phyloP scores from a whole-genome alignment of 768 basidiomycete genomes.

The Lepiota venenata region DNA sequence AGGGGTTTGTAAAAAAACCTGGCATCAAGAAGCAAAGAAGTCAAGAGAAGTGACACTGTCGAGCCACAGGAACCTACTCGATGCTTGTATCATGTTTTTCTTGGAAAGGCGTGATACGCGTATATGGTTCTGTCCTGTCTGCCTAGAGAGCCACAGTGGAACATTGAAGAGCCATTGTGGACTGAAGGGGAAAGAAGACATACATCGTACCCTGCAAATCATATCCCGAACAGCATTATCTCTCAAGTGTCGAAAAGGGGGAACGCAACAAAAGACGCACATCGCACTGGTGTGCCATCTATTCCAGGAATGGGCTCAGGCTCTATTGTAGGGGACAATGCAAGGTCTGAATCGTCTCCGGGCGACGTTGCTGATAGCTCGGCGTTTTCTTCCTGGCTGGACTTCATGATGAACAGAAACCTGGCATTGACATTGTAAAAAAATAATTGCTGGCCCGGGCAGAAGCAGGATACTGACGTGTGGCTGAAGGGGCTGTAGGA shows the following conservation, averaged over 20 bases:
- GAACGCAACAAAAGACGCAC: constrained; percentile 46
- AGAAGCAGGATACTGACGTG: neutral
- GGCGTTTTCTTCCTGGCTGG: constrained; percentile 11
- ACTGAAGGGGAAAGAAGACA: constrained; percentile 31
- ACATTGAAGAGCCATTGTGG: constrained; percentile 18
- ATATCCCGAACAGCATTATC: neutral
- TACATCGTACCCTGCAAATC: constrained; percentile 77
- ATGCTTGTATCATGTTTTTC: constrained; percentile 80
- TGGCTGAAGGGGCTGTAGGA: neutral
- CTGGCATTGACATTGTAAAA: neutral
- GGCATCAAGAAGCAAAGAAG: constrained; percentile 8
- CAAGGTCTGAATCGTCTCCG: constrained; percentile 61
- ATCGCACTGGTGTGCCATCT: constrained; percentile 73
- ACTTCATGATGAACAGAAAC: constrained; percentile 4
- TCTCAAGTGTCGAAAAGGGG: neutral
- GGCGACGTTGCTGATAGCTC: constrained; percentile 45
- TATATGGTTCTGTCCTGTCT: constrained; percentile 80
- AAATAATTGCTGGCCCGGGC: no score
- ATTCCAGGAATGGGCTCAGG: constrained; percentile 72
- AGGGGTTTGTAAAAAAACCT: constrained; percentile 89
- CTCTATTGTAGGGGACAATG: constrained; percentile 44
- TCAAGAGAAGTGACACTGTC: constrained; percentile 9
- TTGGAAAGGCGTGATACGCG: constrained; percentile 79
- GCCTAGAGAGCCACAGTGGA: constrained; percentile 44
- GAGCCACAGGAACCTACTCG: constrained; percentile 49